phyloP scores from a whole-genome alignment of 2,329 filamentous ascomycete genomes.

The Rhynchosporium secalis region DNA sequence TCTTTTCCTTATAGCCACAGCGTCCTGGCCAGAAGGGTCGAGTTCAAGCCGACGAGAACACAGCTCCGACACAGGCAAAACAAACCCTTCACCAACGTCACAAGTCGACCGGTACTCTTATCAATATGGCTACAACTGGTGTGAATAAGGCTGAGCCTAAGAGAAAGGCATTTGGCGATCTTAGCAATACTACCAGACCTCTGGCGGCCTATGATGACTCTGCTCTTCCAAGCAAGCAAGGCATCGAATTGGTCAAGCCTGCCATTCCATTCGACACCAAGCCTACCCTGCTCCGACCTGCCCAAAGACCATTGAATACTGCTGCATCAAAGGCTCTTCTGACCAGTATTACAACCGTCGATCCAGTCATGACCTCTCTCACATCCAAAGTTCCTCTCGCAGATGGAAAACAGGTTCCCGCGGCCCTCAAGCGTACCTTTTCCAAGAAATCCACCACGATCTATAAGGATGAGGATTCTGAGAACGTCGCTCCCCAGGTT shows the following conservation, averaged over 20 bases:
- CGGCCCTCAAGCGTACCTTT: constrained; percentile 48
- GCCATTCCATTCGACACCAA: constrained; percentile 43
- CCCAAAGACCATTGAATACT: constrained; percentile 55
- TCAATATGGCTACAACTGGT: constrained; percentile 50
- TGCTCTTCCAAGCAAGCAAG: constrained; percentile 48
- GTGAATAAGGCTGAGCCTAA: constrained; percentile 67
- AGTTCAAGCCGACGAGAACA: constrained; percentile 70
- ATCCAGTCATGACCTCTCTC: constrained; percentile 22
- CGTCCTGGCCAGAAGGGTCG: constrained; percentile 60
- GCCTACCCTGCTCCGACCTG: constrained; percentile 54
- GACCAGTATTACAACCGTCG: constrained; percentile 16
- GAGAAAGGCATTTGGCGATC: constrained; percentile 77
- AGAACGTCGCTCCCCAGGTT: constrained; percentile 27
- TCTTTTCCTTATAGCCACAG: constrained; percentile 59
- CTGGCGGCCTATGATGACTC: constrained; percentile 56
- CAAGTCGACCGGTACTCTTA: constrained; percentile 72
- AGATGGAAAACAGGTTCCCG: constrained; percentile 29
- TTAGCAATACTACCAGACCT: constrained; percentile 65
- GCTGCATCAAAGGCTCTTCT: constrained; percentile 26
- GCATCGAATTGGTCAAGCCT: constrained; percentile 36
- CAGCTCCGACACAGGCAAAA: constrained; percentile 49
- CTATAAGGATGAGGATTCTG: constrained; percentile 52
- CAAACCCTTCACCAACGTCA: constrained; percentile 74
- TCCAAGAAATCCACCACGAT: constrained; percentile 54
- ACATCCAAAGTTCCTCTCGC: constrained; percentile 37